Percentiles rank a stretch among this genome's conserved stretches.
Conservation (phyloP, 78 protist genomes). For the Monocercomonoides exilis region DNA sequence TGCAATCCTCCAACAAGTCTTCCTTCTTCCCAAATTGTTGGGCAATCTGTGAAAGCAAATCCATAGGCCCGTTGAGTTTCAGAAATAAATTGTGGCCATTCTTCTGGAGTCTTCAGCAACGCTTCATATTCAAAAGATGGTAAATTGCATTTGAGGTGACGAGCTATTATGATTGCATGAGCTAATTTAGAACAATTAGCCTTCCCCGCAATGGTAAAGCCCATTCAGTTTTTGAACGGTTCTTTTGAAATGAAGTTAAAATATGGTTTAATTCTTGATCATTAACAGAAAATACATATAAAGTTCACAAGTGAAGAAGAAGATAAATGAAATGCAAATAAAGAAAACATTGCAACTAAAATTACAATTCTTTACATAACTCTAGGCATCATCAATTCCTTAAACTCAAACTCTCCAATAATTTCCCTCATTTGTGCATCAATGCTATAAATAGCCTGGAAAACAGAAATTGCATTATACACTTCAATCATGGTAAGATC, state of each 20-base stretch:
- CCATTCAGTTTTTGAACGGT: background rate
- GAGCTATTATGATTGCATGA: background rate
- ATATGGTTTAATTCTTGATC: too few species aligned
- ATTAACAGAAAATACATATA: too few species aligned
- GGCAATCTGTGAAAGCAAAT: background rate
- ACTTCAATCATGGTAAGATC: background rate
- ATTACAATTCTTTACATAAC: too few species aligned
- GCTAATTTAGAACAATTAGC: background rate
- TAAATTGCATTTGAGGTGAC: background rate
- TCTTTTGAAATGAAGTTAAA: too few species aligned
- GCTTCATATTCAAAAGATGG: background rate
- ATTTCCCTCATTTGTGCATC: background rate
- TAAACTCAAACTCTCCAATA: background rate
- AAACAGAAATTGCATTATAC: background rate
- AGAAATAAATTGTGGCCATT: background rate
- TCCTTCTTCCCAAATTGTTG: background rate
- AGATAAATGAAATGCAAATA: too few species aligned
- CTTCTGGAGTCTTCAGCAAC: background rate
- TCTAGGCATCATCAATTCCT: background rate
- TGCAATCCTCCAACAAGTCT: background rate
- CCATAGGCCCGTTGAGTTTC: background rate
- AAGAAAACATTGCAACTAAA: too few species aligned
- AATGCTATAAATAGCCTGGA: background rate
- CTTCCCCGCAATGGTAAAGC: background rate
- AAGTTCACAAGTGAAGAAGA: too few species aligned